Percentiles rank a stretch among this genome's conserved stretches.
Evolutionary conservation across 805 yeast genomes (phyloP).

Genomic region (Wickerhamomyces queroliae): DNA sequence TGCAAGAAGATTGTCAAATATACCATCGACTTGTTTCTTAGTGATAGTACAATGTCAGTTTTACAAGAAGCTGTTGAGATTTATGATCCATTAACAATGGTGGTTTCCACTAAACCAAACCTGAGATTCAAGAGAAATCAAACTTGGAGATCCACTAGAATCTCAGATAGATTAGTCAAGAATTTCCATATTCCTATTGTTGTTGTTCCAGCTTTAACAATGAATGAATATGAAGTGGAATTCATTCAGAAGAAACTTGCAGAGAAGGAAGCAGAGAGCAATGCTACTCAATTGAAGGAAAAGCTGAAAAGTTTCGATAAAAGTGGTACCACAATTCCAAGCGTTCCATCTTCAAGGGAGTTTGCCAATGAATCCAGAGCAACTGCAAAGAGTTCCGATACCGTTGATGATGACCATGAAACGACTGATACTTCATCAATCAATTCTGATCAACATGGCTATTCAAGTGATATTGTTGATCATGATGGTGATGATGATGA

Average conservation of each 20-base stretch:
- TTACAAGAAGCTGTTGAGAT: constrained; percentile 53
- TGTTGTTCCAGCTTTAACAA: constrained; percentile 56
- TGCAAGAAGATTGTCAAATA: constrained; percentile 43
- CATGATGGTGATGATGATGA: constrained; percentile 7
- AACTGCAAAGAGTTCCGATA: too few species aligned
- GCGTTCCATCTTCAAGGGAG: constrained; percentile 7
- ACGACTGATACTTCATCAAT: background rate
- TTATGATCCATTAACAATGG: constrained; percentile 55
- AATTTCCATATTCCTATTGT: constrained; percentile 62
- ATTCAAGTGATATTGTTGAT: constrained; percentile 2
- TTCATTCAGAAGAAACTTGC: constrained; percentile 31
- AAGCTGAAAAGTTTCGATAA: constrained; percentile 6
- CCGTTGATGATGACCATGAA: background rate
- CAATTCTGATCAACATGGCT: background rate
- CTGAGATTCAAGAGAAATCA: constrained; percentile 39
- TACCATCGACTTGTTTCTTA: constrained; percentile 56
- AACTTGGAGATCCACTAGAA: constrained; percentile 56
- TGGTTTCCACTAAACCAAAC: constrained; percentile 48
- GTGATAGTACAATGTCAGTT: constrained; percentile 44
- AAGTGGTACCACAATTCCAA: constrained; percentile 5
- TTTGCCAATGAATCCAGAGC: background rate
- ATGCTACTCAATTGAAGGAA: constrained; percentile 5
- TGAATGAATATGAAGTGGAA: constrained; percentile 44
- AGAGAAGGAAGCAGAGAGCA: constrained; percentile 4
- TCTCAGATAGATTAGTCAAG: constrained; percentile 60